Evolutionary conservation across 2,329 filamentous ascomycete species (phyloP).

Genomic region (Lithohypha guttulata): DNA sequence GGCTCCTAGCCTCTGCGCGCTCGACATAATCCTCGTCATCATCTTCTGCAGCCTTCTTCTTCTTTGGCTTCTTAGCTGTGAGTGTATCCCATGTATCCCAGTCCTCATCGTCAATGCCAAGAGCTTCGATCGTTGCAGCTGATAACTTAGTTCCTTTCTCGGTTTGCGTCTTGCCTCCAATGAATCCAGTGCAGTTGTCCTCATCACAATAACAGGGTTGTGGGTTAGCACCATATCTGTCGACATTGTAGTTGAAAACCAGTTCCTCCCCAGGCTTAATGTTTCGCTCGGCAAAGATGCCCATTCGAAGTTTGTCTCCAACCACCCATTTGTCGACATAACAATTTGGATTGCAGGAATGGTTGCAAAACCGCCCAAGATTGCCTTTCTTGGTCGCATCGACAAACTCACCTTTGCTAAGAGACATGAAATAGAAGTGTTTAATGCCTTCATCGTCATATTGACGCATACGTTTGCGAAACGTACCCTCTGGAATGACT

Average conservation of each 20-base stretch:
- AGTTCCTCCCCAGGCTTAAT: slow-evolving; percentile 86
- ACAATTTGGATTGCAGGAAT: slow-evolving; percentile 97
- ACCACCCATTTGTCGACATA: slow-evolving; percentile 99
- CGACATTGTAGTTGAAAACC: slow-evolving; percentile 99
- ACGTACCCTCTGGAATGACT: slow-evolving; percentile 86
- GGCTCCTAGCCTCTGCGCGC: slow-evolving; percentile 65
- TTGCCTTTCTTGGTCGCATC: slow-evolving; percentile 97
- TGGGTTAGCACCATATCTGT: slow-evolving; percentile 91
- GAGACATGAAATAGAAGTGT: slow-evolving; percentile 99
- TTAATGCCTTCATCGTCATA: slow-evolving; percentile 96
- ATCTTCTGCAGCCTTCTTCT: slow-evolving; percentile 87
- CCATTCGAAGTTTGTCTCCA: slow-evolving; percentile 94
- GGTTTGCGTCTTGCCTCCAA: slow-evolving; percentile 95
- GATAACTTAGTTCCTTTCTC: slow-evolving; percentile 88
- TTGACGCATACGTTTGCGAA: slow-evolving; percentile 78
- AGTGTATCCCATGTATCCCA: slow-evolving; percentile 78
- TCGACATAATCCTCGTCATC: slow-evolving; percentile 95
- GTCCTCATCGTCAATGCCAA: slow-evolving; percentile 82
- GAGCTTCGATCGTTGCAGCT: slow-evolving; percentile 78
- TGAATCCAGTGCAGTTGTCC: slow-evolving; percentile 87
- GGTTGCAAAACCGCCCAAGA: slow-evolving; percentile 93
- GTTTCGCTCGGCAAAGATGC: slow-evolving; percentile 82
- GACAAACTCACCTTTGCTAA: slow-evolving; percentile 91
- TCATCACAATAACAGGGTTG: slow-evolving; percentile 96
- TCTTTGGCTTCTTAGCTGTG: slow-evolving; percentile 78